Evolutionary conservation across 345 rosid genomes (phyloP), one percentile per base, ranked within the genome.

Genomic region (Hibiscus trionum): DNA sequence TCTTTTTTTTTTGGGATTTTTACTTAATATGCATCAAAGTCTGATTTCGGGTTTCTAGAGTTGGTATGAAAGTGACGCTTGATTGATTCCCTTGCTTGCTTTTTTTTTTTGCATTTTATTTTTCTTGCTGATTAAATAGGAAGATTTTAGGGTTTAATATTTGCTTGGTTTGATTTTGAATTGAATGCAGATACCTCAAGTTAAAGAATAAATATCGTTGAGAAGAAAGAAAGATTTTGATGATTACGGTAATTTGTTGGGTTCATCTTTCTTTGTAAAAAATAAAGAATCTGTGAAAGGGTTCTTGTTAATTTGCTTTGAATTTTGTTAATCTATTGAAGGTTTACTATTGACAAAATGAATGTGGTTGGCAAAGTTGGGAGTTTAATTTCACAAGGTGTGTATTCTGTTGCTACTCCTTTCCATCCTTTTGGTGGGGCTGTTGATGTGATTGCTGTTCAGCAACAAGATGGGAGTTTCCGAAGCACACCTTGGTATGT

Each of bases 381-480:
- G 82, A 89, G 90, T 76, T 75, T 93, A 66, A 89, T 93, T 33
- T 82, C 97, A 2, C 97, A 91, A 84, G 92, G 98, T 0, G 96
- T 90, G 27, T 88, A 93, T 81, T 89, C 96, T 39, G 96, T 93
- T 73, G 96, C 97, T 26, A 93, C 93, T 76, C 97, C 98, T 1
- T 91, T 93, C 75, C 98, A 93, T 82, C 98, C 97, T 2, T 93
- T 93, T 76, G 98, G 98, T 24, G 98, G 98, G 72, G 98, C 98
- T 72, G 89, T 93, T 79, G 98, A 93, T 81, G 92, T 89, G n/a
- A 89, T 93, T 72, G 98, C 85, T 47, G 98, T 93, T 73, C 91
- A 86, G 76, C 96, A 93, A 84, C 86, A 89, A 77, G 96, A 93
- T 73, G 96, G 93, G 66, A 79, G 88, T 1, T 93, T 89, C 71